Evolutionary conservation across 352 stramenopile genomes (phyloP).

Genomic region (Globisporangium splendens): DNA sequence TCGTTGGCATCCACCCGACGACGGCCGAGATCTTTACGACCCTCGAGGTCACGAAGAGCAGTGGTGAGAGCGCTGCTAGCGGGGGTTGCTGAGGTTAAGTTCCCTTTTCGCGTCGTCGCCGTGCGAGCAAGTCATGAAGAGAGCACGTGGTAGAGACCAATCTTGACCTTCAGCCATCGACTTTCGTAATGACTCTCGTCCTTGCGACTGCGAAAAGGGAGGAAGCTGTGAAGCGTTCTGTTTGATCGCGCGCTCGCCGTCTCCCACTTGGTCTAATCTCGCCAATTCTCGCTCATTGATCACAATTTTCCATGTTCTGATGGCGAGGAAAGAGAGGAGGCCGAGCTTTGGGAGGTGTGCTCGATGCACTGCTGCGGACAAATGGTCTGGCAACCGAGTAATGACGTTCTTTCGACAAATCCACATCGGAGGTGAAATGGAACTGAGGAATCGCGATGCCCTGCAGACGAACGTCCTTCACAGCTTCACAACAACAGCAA

Average conservation of each 20-base stretch:
- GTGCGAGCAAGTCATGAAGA: slow-evolving; percentile 13
- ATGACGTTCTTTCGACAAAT: slow-evolving; percentile 84
- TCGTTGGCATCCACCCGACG: slow-evolving; percentile 97
- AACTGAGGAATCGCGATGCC: slow-evolving; percentile 51
- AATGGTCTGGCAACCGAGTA: slow-evolving; percentile 33
- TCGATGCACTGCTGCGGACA: slow-evolving; percentile 6
- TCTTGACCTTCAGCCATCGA: too few species aligned
- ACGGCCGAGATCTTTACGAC: slow-evolving; percentile 95
- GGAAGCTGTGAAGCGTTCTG: slow-evolving; percentile 14
- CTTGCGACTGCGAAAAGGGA: slow-evolving; percentile 12
- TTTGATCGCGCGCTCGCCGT: slow-evolving; percentile 6
- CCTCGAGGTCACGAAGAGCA: slow-evolving; percentile 93
- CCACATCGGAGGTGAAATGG: slow-evolving; percentile 60
- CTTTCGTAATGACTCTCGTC: neutral
- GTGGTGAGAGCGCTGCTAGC: slow-evolving; percentile 88
- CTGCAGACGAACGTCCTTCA: slow-evolving; percentile 12
- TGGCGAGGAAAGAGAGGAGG: neutral
- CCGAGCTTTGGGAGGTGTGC: neutral
- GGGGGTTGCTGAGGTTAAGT: slow-evolving; percentile 95
- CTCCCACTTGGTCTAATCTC: neutral
- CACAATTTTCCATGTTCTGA: neutral
- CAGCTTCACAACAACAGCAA: slow-evolving; percentile 5
- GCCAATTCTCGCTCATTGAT: neutral
- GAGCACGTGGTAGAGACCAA: too few species aligned
- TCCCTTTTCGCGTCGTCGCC: slow-evolving; percentile 28